phyloP scores from a whole-genome alignment of 2,329 filamentous ascomycete species.

The Achaetomium macrosporum region DNA sequence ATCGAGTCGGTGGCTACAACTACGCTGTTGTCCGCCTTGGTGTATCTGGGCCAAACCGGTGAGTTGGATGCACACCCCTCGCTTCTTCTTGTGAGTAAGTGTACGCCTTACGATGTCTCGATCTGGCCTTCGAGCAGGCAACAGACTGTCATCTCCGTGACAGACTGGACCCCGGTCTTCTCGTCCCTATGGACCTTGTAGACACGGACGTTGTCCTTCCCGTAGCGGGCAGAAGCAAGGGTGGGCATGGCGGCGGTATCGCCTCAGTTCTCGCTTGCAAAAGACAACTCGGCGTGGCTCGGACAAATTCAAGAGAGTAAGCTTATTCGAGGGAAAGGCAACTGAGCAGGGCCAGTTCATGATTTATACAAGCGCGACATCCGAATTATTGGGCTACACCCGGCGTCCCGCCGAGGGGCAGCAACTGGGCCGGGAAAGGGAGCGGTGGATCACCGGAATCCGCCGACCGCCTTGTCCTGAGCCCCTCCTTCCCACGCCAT shows the following conservation, averaged over 20 bases:
- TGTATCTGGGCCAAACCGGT: slow-evolving; percentile 60
- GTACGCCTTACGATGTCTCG: slow-evolving; percentile 61
- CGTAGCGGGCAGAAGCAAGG: slow-evolving; percentile 65
- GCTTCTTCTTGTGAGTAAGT: not conserved
- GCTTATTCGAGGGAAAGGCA: not conserved
- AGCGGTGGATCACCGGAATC: slow-evolving; percentile 27
- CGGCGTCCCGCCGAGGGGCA: slow-evolving; percentile 17
- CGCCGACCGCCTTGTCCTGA: slow-evolving; percentile 27
- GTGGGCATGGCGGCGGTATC: slow-evolving; percentile 41
- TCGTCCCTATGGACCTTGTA: slow-evolving; percentile 87
- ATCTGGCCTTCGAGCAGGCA: slow-evolving; percentile 91
- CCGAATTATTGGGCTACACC: not conserved
- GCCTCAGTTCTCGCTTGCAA: not conserved
- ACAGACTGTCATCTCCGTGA: slow-evolving; percentile 92
- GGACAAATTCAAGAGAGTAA: too few relatives aligned
- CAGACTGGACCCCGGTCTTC: slow-evolving; percentile 70
- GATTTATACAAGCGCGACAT: slow-evolving; percentile 4
- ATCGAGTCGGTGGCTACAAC: slow-evolving; percentile 96
- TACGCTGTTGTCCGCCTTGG: slow-evolving; percentile 85
- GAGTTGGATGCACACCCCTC: not conserved
- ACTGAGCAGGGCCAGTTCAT: not conserved
- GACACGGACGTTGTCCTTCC: slow-evolving; percentile 97
- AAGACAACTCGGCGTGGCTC: too few relatives aligned
- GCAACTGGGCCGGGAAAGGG: slow-evolving; percentile 8
- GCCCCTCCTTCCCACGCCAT: slow-evolving; percentile 5